Conservation (phyloP, 2,329 filamentous ascomycete species). For the Dothideomycetes sp. region DNA sequence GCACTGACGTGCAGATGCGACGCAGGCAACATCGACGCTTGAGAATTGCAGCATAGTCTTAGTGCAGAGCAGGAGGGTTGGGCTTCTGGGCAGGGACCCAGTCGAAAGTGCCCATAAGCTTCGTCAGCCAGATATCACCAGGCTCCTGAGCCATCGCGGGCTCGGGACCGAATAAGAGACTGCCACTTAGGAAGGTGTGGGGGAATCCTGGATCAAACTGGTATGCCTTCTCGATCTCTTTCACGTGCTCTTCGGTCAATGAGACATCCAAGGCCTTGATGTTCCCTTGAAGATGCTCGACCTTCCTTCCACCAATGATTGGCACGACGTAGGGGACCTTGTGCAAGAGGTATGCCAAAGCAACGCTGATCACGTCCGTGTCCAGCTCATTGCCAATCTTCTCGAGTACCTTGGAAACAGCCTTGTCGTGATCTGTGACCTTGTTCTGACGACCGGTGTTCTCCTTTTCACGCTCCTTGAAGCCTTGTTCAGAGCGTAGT, state of each 20-base stretch:
- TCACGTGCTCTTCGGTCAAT: constrained; percentile 48
- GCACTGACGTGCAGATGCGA: too few relatives aligned
- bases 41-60: too few relatives aligned
- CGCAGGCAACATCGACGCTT: too few relatives aligned
- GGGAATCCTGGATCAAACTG: constrained; percentile 55
- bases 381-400: constrained; percentile 46
- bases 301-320: constrained; percentile 60
- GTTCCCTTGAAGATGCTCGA: constrained; percentile 57
- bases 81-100: too few relatives aligned
- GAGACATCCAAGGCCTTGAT: constrained; percentile 51
- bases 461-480: constrained; percentile 8
- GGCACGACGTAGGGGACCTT: constrained; percentile 56
- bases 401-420: too few relatives aligned
- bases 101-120: too few relatives aligned
- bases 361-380: constrained; percentile 46
- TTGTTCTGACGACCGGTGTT: too few relatives aligned
- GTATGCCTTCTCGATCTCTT: constrained; percentile 48
- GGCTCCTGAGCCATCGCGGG: too few relatives aligned
- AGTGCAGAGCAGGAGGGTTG: too few relatives aligned
- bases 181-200: constrained; percentile 40
- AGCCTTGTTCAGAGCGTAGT: constrained; percentile 33
- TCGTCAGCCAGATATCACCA: too few relatives aligned
- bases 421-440: too few relatives aligned
- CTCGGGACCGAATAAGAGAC: too few relatives aligned
- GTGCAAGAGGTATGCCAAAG: constrained; percentile 31